A percentile compares a stretch with the other conserved stretches of the same genome.
Conservation (phyloP, 345 rosid species). For the Populus deltoides region DNA sequence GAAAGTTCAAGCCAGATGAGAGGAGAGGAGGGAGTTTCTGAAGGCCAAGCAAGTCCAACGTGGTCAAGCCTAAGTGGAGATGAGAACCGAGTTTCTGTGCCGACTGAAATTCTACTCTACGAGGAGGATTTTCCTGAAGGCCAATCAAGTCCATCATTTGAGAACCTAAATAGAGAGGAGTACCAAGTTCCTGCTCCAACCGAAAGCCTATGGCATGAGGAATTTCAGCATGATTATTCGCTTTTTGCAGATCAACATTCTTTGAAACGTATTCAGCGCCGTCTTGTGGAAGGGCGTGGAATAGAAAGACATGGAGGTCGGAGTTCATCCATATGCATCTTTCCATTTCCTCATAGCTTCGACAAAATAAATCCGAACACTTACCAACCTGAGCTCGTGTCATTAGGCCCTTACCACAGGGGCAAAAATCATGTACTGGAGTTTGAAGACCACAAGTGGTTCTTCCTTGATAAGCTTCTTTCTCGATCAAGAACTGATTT, state of each 20-base stretch:
- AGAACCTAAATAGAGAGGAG: not conserved
- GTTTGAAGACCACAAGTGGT: conserved; percentile 11
- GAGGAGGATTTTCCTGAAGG: not conserved
- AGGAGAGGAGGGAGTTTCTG: not conserved
- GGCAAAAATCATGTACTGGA: not conserved
- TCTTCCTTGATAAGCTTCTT: conserved; percentile 17
- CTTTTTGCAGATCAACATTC: not conserved
- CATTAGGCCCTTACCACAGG: conserved; percentile 24
- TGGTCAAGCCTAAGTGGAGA: conserved; percentile 3
- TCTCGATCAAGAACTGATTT: not conserved
- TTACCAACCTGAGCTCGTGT: conserved; percentile 13
- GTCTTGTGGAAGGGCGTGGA: not conserved
- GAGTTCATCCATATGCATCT: conserved; percentile 1
- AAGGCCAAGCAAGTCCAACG: not conserved
- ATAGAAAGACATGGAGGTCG: not conserved
- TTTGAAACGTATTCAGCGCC: not conserved
- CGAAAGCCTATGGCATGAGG: not conserved
- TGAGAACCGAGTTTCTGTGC: not conserved
- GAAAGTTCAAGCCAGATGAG: not conserved
- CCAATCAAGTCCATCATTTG: not conserved
- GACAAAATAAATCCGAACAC: not conserved
- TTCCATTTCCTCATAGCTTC: not conserved
- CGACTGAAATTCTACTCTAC: not conserved
- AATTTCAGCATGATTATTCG: not conserved
- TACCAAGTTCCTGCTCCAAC: not conserved